Evolutionary conservation across 371 early-diverging fungal genomes (phyloP).

Genomic region (Dipsacomyces acuminosporus): DNA sequence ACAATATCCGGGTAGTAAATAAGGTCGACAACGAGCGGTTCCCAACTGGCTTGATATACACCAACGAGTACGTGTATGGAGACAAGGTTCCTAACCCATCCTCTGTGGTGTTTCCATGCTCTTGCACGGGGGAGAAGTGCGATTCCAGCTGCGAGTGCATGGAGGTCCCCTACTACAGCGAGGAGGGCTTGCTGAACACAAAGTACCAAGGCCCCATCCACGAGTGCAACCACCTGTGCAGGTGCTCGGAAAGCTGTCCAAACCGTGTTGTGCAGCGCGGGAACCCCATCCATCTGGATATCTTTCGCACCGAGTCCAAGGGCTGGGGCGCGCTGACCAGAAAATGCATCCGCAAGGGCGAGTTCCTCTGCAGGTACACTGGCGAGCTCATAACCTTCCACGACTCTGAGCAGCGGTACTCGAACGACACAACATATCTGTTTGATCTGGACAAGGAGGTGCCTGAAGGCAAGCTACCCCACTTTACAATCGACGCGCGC

Average conservation of each 20-base stretch:
- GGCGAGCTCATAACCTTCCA: slow-evolving; percentile 86
- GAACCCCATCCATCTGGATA: slow-evolving; percentile 60
- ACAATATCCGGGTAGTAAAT: slow-evolving; percentile 51
- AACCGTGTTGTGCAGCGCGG: slow-evolving; percentile 69
- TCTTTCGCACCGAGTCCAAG: slow-evolving; percentile 78
- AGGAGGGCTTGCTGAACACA: slow-evolving; percentile 47
- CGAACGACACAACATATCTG: slow-evolving; percentile 78
- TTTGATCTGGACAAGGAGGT: slow-evolving; percentile 85
- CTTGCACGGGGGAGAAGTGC: slow-evolving; percentile 25
- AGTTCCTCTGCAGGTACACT: slow-evolving; percentile 91
- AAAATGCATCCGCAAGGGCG: slow-evolving; percentile 53
- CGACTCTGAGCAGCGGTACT: slow-evolving; percentile 75
- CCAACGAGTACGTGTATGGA: slow-evolving; percentile 47
- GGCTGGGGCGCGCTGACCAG: slow-evolving; percentile 85
- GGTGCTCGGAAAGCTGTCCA: slow-evolving; percentile 56
- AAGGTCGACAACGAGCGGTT: slow-evolving; percentile 49
- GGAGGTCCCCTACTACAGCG: slow-evolving; percentile 43
- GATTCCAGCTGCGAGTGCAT: slow-evolving; percentile 25
- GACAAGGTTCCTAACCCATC: slow-evolving; percentile 48
- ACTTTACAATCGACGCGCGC: slow-evolving; percentile 92
- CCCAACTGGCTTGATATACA: slow-evolving; percentile 51
- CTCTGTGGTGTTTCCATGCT: slow-evolving; percentile 45
- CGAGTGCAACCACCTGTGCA: slow-evolving; percentile 66
- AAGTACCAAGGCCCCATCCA: slow-evolving; percentile 50
- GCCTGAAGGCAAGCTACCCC: slow-evolving; percentile 41